These are phyloP conservation scores for Vicia villosa DNA, from an alignment of 306 rosid genomes.

Conservation along the genomic window DNA sequence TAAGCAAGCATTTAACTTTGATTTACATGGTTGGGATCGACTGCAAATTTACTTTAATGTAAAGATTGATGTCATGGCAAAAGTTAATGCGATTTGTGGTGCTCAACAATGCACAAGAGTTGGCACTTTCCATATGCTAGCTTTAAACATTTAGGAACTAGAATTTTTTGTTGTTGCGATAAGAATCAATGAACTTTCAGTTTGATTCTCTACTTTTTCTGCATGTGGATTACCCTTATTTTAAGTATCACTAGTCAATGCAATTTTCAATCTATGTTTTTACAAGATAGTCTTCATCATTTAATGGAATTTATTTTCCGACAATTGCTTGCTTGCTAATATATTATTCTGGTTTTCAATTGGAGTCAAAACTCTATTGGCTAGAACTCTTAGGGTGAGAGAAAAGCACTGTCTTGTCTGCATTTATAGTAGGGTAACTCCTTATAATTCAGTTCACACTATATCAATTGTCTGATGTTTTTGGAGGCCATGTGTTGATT, in stretches of 20 bases:
- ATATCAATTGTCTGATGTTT: too few relatives aligned
- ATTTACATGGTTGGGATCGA: slow-evolving; percentile 17
- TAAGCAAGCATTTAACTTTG: slow-evolving; percentile 2
- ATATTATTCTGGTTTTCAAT: too few relatives aligned
- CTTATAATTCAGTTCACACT: too few relatives aligned
- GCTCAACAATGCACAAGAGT: slow-evolving; percentile 21
- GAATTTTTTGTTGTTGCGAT: background rate
- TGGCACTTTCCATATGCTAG: background rate
- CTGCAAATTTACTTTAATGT: slow-evolving; percentile 8
- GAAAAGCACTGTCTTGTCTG: too few relatives aligned
- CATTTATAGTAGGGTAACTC: too few relatives aligned
- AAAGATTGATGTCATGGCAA: slow-evolving; percentile 6
- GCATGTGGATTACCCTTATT: slow-evolving; percentile 22
- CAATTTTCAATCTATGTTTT: background rate
- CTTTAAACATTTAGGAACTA: slow-evolving; percentile 19
- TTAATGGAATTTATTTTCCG: too few relatives aligned
- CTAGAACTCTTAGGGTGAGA: too few relatives aligned
- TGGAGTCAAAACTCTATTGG: too few relatives aligned
- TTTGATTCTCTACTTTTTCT: background rate
- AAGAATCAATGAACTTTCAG: slow-evolving; percentile 6
- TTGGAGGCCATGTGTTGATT: too few relatives aligned
- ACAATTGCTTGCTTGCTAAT: too few relatives aligned
- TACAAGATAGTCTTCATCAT: background rate
- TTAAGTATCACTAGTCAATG: background rate
- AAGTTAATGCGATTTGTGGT: slow-evolving; percentile 4